These are phyloP conservation scores for Austroboletus eburneus DNA, from an alignment of 768 basidiomycete genomes.

Conservation along the genomic window DNA sequence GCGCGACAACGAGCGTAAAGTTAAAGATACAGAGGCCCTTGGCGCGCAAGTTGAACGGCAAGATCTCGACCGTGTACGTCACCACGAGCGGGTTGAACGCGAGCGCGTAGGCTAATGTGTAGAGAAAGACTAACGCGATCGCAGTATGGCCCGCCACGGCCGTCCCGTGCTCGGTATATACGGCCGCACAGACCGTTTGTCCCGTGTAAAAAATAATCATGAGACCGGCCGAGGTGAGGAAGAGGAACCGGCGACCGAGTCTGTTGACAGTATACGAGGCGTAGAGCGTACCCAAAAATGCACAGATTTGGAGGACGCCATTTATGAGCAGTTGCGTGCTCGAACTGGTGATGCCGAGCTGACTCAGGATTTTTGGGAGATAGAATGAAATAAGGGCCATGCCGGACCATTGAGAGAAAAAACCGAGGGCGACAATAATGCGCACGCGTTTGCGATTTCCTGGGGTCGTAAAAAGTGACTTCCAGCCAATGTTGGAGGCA, in stretches of 20 bases:
- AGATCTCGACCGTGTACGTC: conserved; percentile 84
- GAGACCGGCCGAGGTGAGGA: conserved; percentile 52
- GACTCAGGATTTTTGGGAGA: conserved; percentile 65
- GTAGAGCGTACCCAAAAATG: conserved; percentile 62
- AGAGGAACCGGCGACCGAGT: conserved; percentile 64
- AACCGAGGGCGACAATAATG: conserved; percentile 72
- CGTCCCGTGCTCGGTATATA: conserved; percentile 43
- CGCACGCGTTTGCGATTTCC: conserved; percentile 76
- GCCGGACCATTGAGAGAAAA: conserved; percentile 86
- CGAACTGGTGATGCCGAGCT: conserved; percentile 60
- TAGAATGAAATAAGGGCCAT: conserved; percentile 85
- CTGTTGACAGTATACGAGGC: conserved; percentile 62
- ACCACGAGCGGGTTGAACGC: conserved; percentile 86
- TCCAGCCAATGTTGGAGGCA: conserved; percentile 61
- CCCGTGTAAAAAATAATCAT: conserved; percentile 66
- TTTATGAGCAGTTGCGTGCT: conserved; percentile 76
- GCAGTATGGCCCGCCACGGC: conserved; percentile 58
- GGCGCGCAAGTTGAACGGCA: conserved; percentile 78
- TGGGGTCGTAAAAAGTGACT: conserved; percentile 55
- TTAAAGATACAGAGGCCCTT: conserved; percentile 84
- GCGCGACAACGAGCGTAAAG: conserved; percentile 69
- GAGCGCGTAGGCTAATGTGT: conserved; percentile 73
- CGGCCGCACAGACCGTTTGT: conserved; percentile 63
- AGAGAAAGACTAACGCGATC: conserved; percentile 83
- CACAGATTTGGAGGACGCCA: conserved; percentile 80